Evolutionary conservation across 2,329 filamentous ascomycete species (phyloP).

Genomic region (Neonectria neomacrospora): DNA sequence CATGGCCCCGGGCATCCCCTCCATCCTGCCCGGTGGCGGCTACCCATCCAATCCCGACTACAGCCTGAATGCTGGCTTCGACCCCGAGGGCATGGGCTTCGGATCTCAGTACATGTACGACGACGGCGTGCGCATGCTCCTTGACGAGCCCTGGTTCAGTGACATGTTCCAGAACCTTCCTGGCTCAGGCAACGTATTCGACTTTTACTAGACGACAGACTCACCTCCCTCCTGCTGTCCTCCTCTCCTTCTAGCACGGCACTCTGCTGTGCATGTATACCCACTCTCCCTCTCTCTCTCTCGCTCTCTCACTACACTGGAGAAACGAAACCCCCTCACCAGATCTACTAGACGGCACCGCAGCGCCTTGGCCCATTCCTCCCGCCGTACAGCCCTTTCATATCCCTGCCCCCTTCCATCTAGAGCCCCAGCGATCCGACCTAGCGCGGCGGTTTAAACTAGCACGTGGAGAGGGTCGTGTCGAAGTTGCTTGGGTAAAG

Average conservation of each 20-base stretch:
- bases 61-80: slow-evolving; percentile 42
- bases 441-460: slow-evolving; percentile 4
- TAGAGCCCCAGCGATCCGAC: background rate
- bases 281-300: no score
- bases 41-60: slow-evolving; percentile 36
- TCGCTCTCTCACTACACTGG: background rate
- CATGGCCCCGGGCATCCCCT: slow-evolving; percentile 42
- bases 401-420: background rate
- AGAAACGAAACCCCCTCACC: background rate
- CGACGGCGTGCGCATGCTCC: slow-evolving; percentile 50
- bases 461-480: slow-evolving; percentile 1
- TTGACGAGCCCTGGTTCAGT: slow-evolving; percentile 55
- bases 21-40: slow-evolving; percentile 27
- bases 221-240: background rate
- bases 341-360: background rate
- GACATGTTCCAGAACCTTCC: slow-evolving; percentile 52
- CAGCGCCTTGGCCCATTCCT: background rate
- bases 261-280: background rate
- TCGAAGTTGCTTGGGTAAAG: background rate
- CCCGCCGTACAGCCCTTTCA: background rate
- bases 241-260: background rate
- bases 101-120: slow-evolving; percentile 45
- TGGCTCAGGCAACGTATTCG: slow-evolving; percentile 48
- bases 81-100: slow-evolving; percentile 47
- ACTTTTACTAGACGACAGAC: slow-evolving; percentile 40